Conservation (phyloP, 208 protist species). For the Acanthamoeba royreba region DNA sequence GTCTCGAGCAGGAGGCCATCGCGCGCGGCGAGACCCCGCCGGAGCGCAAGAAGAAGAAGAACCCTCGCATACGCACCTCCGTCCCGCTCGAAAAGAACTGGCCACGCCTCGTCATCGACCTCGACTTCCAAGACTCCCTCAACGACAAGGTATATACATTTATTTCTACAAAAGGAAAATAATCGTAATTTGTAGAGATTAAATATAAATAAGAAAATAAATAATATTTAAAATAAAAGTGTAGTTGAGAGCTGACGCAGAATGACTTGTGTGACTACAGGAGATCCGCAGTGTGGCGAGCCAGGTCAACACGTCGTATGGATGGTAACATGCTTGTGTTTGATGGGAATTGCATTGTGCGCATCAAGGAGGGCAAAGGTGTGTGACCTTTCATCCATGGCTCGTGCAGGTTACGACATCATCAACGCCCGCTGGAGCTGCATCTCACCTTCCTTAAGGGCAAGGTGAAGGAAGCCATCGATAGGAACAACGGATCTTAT, state of each 20-base stretch:
- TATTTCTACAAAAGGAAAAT: not conserved
- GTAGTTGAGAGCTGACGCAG: too few species aligned
- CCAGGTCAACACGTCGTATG: conserved; percentile 19
- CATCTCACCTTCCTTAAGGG: conserved; percentile 7
- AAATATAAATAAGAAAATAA: not conserved
- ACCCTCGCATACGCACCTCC: not conserved
- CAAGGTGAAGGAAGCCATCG: not conserved
- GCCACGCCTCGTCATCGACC: conserved; percentile 17
- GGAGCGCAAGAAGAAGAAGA: not conserved
- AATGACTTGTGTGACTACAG: not conserved
- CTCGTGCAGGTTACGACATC: not conserved
- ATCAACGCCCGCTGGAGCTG: not conserved
- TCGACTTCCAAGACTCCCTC: not conserved
- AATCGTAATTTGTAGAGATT: too few species aligned
- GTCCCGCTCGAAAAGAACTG: not conserved
- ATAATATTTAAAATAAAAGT: not conserved
- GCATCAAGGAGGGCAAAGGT: too few species aligned
- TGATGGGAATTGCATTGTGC: too few species aligned
- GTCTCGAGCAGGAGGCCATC: not conserved
- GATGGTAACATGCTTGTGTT: too few species aligned
- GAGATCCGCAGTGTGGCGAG: conserved; percentile 34
- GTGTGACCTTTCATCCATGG: too few species aligned
- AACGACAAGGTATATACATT: not conserved
- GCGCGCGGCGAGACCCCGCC: not conserved
- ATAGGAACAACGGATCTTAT: not conserved